Base-by-base conservation (phyloP, 2,329 filamentous ascomycete genomes). In the Eutypa lata region DNA sequence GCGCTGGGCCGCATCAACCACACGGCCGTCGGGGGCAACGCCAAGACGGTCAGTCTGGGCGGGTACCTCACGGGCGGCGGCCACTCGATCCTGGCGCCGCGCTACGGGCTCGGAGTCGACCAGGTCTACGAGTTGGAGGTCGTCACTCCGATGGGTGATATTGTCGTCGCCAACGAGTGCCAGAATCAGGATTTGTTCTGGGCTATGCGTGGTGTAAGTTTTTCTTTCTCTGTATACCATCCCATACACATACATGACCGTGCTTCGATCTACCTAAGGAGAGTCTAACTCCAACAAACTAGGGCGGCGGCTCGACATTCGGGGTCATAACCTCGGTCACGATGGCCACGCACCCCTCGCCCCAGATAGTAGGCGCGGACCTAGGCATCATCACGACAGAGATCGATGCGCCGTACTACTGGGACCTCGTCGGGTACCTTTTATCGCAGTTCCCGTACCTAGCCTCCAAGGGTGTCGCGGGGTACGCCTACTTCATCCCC, bases 61-160 rank as follows among this genome's bases (percentile, higher is more conserved):
- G 85, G 84, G 0, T 88, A 82, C 49, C 71, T 78, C 2, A 81
- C 82, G 14, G 84, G 83, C 0, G 85, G 81, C 2, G 85, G 85
- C 0, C 84, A 88, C 63, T 78, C 75, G 0, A 65, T 80, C 0
- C 67, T 87, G 1, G 68, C 72, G 0, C 76, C 81, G 0, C 72
- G 69, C 1, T 80, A 79, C 56, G 85, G 86, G 0, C 67, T 89
- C n/a, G 84, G 71, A 2, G 82, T 80, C 1, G 86, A 88, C 58
- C 78, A 87, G 42, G 79, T 84, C 2, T 66, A 88, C 3, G 74
- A 84, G 58, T 76, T 81, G 67, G 76, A 83, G 28, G 68, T 86
- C 0, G 77, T 88, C 1, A 80, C 78, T 0, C 77, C 78, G 0
- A 59, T 61, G 3, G 83, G 84, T 0, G 63, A 76, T 7, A 70